A percentile compares a stretch with the other conserved stretches of the same genome.
These are phyloP conservation scores for Colletotrichum lini DNA, from an alignment of 2,329 filamentous ascomycete species.

Conservation along the genomic window DNA sequence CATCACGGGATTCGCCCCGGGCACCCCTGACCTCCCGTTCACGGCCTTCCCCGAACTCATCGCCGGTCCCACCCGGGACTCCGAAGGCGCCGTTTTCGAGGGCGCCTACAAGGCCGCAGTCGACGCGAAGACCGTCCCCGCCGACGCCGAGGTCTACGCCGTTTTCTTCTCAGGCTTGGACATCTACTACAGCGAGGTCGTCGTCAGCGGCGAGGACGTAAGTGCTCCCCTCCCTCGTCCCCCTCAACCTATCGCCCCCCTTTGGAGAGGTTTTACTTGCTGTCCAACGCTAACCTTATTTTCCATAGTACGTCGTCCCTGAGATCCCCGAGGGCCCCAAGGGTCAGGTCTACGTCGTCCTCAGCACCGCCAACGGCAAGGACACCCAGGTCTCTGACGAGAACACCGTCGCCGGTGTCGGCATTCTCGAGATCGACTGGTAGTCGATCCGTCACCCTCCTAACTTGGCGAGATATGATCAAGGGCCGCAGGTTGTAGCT, in stretches of 20 bases:
- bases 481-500: background rate
- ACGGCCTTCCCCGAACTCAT: constrained; percentile 70
- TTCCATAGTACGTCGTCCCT: constrained; percentile 43
- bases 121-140: constrained; percentile 31
- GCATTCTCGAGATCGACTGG: constrained; percentile 50
- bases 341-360: constrained; percentile 59
- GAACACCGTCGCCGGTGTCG: constrained; percentile 56
- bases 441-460: background rate
- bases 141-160: constrained; percentile 47
- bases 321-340: constrained; percentile 48
- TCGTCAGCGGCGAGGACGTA: constrained; percentile 34
- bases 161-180: constrained; percentile 52
- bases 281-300: constrained; percentile 38
- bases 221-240: constrained; percentile 44
- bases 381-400: constrained; percentile 50
- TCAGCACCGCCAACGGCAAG: constrained; percentile 54
- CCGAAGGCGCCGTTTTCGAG: constrained; percentile 46
- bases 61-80: constrained; percentile 46
- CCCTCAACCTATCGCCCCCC: constrained; percentile 36
- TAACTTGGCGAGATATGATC: too few species aligned
- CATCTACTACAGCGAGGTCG: constrained; percentile 42
- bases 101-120: constrained; percentile 43
- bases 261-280: background rate
- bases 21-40: constrained; percentile 70
- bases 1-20: constrained; percentile 69